These are phyloP conservation scores for Dothistroma pini DNA, from an alignment of 2,329 filamentous ascomycete genomes.

Conservation along the genomic window DNA sequence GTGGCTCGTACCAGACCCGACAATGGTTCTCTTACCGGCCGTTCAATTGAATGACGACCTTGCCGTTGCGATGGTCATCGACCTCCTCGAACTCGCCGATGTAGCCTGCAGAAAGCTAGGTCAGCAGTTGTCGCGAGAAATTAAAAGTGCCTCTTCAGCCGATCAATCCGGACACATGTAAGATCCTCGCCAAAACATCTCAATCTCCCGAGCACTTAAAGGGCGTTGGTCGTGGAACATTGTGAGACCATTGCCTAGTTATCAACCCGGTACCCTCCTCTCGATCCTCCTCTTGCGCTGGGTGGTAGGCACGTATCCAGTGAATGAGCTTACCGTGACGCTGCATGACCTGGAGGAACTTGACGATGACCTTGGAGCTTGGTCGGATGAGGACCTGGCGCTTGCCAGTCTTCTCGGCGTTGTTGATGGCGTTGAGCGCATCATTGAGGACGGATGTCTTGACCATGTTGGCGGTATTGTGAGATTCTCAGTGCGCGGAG, in stretches of 20 bases:
- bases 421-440: slow-evolving; percentile 85
- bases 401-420: slow-evolving; percentile 99
- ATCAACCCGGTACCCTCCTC: slow-evolving; percentile 75
- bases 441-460: slow-evolving; percentile 99
- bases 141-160: slow-evolving; percentile 88
- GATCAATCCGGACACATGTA: slow-evolving; percentile 83
- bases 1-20: background rate
- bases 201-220: slow-evolving; percentile 99
- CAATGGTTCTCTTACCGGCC: slow-evolving; percentile 58
- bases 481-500: slow-evolving; percentile 76
- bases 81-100: slow-evolving; percentile 99
- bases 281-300: slow-evolving; percentile 22
- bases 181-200: slow-evolving; percentile 72
- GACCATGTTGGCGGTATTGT: slow-evolving; percentile 82
- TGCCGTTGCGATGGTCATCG: slow-evolving; percentile 98
- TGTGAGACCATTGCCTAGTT: slow-evolving; percentile 97
- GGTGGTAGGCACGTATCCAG: slow-evolving; percentile 13
- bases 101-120: slow-evolving; percentile 64
- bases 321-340: slow-evolving; percentile 78
- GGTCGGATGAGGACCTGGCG: slow-evolving; percentile 98
- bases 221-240: slow-evolving; percentile 81
- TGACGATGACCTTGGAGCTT: slow-evolving; percentile 99
- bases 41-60: slow-evolving; percentile 99
- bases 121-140: slow-evolving; percentile 81
- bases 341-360: slow-evolving; percentile 99